Evolutionary conservation across 345 rosid genomes (phyloP).

Genomic region (Cardiospermum halicacabum): DNA sequence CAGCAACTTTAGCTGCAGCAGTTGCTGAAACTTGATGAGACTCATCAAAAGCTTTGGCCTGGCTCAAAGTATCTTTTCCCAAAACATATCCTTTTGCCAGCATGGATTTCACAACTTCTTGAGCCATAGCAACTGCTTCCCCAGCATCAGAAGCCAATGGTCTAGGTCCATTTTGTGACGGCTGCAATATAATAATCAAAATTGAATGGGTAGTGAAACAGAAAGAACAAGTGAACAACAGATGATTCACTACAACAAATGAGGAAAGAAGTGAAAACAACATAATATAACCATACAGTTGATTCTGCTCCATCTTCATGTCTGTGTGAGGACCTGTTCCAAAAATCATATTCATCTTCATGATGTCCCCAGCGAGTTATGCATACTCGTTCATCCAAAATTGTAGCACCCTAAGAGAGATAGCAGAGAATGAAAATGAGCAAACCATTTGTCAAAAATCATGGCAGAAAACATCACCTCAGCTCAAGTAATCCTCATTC

Average conservation of each 20-base stretch:
- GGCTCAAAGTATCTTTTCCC: slow-evolving; percentile 68
- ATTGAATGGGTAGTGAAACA: not conserved
- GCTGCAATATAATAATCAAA: slow-evolving; percentile 18
- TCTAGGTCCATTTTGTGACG: slow-evolving; percentile 24
- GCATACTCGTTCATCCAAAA: slow-evolving; percentile 69
- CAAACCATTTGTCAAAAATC: not conserved
- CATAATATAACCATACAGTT: slow-evolving; percentile 35
- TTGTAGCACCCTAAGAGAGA: slow-evolving; percentile 62
- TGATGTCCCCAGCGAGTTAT: slow-evolving; percentile 69
- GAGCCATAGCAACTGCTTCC: slow-evolving; percentile 65
- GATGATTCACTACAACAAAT: slow-evolving; percentile 1
- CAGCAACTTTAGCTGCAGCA: slow-evolving; percentile 63
- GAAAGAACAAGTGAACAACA: not conserved
- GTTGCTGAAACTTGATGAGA: slow-evolving; percentile 72
- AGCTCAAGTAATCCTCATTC: not conserved
- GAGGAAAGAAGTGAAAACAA: not conserved
- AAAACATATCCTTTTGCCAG: slow-evolving; percentile 57
- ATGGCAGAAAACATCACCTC: not conserved
- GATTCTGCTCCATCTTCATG: slow-evolving; percentile 40
- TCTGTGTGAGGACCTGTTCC: slow-evolving; percentile 37
- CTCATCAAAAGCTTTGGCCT: slow-evolving; percentile 67
- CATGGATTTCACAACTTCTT: slow-evolving; percentile 69
- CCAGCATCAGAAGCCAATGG: slow-evolving; percentile 48
- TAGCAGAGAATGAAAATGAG: not conserved
- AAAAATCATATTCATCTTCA: slow-evolving; percentile 51